Percentiles rank a stretch among this genome's conserved stretches.
phyloP scores from a whole-genome alignment of 1,139 yeast species.

The Protomyces pachydermus region DNA sequence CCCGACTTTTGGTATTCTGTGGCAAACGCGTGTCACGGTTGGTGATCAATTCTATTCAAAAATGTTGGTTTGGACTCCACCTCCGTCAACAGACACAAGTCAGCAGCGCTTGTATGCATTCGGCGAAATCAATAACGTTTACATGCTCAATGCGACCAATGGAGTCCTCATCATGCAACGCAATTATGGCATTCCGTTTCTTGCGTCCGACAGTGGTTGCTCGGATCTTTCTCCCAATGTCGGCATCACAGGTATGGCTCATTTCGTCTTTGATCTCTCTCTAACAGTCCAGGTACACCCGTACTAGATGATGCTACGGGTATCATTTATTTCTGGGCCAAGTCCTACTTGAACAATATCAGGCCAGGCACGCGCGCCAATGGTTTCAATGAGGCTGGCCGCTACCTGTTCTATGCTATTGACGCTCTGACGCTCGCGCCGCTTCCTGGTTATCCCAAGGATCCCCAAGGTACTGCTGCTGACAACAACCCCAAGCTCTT shows the following conservation, averaged over 20 bases:
- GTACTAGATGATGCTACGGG: constrained; percentile 2
- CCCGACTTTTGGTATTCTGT: constrained; percentile 1
- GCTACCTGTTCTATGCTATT: not conserved
- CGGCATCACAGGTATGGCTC: constrained; percentile 7
- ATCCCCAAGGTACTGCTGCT: not conserved
- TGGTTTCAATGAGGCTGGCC: not conserved
- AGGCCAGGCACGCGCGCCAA: not conserved
- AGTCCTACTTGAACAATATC: constrained; percentile 3
- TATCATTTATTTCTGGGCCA: constrained; percentile 10
- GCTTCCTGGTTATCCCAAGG: not conserved
- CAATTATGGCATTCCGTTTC: not conserved
- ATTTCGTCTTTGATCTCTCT: not conserved
- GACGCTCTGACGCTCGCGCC: constrained; percentile 3
- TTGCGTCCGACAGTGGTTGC: constrained; percentile 3
- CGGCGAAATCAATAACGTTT: not conserved
- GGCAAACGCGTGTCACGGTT: not conserved
- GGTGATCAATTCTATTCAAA: constrained; percentile 5
- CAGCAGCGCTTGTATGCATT: not conserved
- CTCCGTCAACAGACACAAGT: not conserved
- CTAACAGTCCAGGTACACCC: constrained; percentile 3
- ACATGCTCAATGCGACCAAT: not conserved
- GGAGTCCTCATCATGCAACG: constrained; percentile 1
- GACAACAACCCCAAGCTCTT: constrained; percentile 1
- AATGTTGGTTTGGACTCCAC: not conserved
- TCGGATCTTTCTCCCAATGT: constrained; percentile 1